A percentile compares a stretch with the other conserved stretches of the same genome.
Conservation (phyloP, 257 asterid genomes). For the Capsicum rhomboideum region DNA sequence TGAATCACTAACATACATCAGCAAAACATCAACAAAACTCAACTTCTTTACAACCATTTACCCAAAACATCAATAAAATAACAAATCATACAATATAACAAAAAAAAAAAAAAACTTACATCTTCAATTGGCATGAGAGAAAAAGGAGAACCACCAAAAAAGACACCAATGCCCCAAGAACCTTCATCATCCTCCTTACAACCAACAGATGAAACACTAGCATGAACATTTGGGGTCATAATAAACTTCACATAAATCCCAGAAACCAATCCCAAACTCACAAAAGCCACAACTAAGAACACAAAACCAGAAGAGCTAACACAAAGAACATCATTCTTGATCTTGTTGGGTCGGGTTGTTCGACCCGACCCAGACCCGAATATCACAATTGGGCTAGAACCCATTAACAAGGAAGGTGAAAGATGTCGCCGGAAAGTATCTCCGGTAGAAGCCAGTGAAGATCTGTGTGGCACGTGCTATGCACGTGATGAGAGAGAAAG, state of each 20-base stretch:
- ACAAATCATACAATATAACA: neutral
- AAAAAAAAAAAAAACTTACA: conserved; percentile 26
- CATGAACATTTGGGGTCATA: conserved; percentile 56
- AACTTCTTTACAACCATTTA: too few relatives aligned
- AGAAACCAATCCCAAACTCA: conserved; percentile 56
- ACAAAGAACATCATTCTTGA: neutral
- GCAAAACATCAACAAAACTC: too few relatives aligned
- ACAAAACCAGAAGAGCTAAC: conserved; percentile 25
- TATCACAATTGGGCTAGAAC: neutral
- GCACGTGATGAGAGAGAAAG: neutral
- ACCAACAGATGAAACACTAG: conserved; percentile 37
- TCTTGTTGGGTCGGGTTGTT: neutral
- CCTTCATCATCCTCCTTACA: conserved; percentile 83
- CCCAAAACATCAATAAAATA: neutral
- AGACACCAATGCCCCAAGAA: conserved; percentile 90
- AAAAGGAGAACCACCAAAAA: conserved; percentile 88
- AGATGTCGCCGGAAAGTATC: neutral
- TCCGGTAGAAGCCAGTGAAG: neutral
- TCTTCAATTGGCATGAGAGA: conserved; percentile 83
- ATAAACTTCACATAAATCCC: conserved; percentile 47
- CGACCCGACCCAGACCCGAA: neutral
- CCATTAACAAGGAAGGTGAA: neutral
- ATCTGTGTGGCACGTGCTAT: neutral
- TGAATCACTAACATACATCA: too few relatives aligned
- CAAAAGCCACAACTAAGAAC: conserved; percentile 49